Evolutionary conservation across 257 asterid species (phyloP).

Genomic region (Solanum paucissectum): DNA sequence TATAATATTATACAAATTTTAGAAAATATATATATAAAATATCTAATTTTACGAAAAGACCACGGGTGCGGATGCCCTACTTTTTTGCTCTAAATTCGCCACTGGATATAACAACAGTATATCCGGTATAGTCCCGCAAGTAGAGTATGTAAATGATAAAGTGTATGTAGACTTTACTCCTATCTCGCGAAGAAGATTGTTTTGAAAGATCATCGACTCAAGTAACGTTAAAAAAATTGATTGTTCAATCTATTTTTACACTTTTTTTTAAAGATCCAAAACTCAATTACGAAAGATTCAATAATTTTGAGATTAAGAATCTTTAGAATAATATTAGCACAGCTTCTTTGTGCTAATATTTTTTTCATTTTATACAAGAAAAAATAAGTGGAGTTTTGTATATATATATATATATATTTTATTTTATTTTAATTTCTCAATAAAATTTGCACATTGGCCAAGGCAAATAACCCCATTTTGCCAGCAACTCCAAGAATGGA

Average conservation of each 20-base stretch:
- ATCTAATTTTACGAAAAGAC: no score
- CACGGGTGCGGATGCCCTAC: no score
- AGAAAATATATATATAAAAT: no score
- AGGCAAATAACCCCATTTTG: neutral
- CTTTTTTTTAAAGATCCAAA: neutral
- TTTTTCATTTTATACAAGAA: neutral
- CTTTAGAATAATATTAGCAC: neutral
- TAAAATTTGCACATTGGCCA: neutral
- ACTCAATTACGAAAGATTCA: neutral
- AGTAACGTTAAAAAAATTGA: no score
- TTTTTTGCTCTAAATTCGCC: no score
- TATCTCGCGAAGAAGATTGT: no score
- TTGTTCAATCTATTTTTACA: neutral
- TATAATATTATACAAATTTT: no score
- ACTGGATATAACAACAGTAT: neutral
- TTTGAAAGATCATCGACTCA: no score
- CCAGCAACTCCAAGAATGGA: neutral
- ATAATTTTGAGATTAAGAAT: neutral
- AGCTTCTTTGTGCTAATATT: neutral
- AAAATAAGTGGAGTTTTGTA: neutral
- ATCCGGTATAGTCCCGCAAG: fast-evolving
- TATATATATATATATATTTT: neutral
- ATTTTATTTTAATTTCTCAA: neutral
- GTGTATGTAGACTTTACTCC: no score
- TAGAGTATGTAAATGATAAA: no score